Evolutionary conservation across 164 flowering plant genomes (phyloP).

Genomic region (Chimonanthus praecox): DNA sequence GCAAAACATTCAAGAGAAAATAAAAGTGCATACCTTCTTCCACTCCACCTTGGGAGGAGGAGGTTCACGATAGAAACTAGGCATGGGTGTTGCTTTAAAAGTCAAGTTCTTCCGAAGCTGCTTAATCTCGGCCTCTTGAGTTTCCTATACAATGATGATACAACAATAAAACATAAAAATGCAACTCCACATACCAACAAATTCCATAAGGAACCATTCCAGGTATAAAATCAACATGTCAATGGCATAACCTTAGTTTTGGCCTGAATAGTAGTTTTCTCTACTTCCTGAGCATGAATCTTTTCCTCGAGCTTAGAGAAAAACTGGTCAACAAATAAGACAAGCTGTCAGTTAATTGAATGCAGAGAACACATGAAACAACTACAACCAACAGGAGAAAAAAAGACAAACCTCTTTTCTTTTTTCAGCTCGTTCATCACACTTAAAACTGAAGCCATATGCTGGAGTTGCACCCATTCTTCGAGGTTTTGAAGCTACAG

Average conservation of each 20-base stretch:
- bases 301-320: slow-evolving; percentile 87
- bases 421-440: slow-evolving; percentile 91
- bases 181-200: background rate
- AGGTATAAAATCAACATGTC: background rate
- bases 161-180: background rate
- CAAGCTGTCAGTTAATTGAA: slow-evolving; percentile 2
- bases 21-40: slow-evolving; percentile 56
- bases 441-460: slow-evolving; percentile 79
- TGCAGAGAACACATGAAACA: background rate
- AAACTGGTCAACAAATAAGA: slow-evolving; percentile 41
- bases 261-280: slow-evolving; percentile 70
- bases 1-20: background rate
- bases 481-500: slow-evolving; percentile 44
- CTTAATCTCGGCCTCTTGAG: slow-evolving; percentile 86
- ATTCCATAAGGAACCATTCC: background rate
- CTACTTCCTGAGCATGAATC: slow-evolving; percentile 74
- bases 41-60: slow-evolving; percentile 72
- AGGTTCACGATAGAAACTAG: slow-evolving; percentile 91
- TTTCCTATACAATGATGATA: slow-evolving; percentile 48
- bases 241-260: slow-evolving; percentile 65
- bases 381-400: background rate
- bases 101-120: slow-evolving; percentile 68
- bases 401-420: slow-evolving; percentile 69
- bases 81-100: slow-evolving; percentile 97
- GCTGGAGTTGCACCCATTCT: slow-evolving; percentile 62